phyloP scores from a whole-genome alignment of 78 protist species.

The Dictyostelium citrinum region DNA sequence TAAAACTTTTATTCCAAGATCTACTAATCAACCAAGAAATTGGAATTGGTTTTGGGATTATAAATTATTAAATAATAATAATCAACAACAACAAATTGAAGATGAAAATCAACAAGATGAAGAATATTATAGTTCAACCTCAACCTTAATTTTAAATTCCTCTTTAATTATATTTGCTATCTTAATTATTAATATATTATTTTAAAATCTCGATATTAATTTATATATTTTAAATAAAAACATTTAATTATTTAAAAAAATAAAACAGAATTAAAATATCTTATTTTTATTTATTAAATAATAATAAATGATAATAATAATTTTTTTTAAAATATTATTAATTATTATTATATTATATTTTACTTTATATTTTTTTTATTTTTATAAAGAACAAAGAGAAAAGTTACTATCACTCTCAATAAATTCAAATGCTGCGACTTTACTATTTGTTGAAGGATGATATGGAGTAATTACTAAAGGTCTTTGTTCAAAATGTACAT shows the following conservation, averaged over 20 bases:
- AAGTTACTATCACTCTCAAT: background rate
- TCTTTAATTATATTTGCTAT: background rate
- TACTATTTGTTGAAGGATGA: background rate
- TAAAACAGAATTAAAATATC: background rate
- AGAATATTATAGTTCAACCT: background rate
- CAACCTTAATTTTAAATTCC: background rate
- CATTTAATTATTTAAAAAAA: background rate
- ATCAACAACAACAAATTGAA: background rate
- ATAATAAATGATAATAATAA: too few relatives aligned
- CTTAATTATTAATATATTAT: background rate
- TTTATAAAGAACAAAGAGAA: background rate
- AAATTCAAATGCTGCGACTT: background rate
- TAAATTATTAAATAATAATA: background rate
- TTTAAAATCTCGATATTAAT: background rate
- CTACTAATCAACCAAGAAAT: background rate
- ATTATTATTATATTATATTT: background rate
- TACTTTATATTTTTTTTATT: background rate
- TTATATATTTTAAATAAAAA: background rate
- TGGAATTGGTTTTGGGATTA: background rate
- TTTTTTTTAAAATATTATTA: too few relatives aligned
- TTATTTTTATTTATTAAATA: too few relatives aligned
- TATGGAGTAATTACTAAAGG: background rate
- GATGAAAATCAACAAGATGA: background rate
- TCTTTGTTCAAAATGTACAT: constrained; percentile 20
- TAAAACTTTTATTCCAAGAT: background rate